Conservation (phyloP, 23 red algal species). For the Gracilaria gracilis region DNA sequence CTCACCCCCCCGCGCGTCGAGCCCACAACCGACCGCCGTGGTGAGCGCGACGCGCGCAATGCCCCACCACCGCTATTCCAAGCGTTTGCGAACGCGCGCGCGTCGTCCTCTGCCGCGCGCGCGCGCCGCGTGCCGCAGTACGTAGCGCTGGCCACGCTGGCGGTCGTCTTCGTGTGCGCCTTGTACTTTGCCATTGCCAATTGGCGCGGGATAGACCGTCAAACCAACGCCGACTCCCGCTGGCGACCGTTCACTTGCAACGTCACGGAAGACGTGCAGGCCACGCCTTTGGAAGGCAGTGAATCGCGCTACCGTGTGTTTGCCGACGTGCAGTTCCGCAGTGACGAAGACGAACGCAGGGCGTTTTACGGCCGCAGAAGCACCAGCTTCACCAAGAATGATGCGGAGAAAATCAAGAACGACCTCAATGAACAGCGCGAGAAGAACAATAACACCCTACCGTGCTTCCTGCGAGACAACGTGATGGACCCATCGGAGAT, state of each 20-base stretch:
- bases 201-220: constrained; percentile 11
- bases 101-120: neutral
- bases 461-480: constrained; percentile 12
- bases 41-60: neutral
- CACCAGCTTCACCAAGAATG: neutral
- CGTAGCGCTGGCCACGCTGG: neutral
- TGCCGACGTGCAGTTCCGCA: neutral
- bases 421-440: neutral
- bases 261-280: too few relatives aligned
- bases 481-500: neutral
- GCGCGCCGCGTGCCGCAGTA: constrained; percentile 16
- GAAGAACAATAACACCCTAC: neutral
- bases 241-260: neutral
- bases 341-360: neutral
- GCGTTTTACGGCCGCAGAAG: neutral
- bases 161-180: neutral
- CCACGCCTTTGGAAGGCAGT: too few relatives aligned
- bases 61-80: too few relatives aligned
- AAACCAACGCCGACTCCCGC: too few relatives aligned
- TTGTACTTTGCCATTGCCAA: constrained; percentile 36
- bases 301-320: too few relatives aligned
- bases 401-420: neutral
- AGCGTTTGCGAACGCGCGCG: neutral
- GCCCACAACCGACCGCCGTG: neutral
- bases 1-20: neutral